Base-by-base conservation (phyloP, 2,329 filamentous ascomycete genomes). In the Escovopsis sp. region DNA sequence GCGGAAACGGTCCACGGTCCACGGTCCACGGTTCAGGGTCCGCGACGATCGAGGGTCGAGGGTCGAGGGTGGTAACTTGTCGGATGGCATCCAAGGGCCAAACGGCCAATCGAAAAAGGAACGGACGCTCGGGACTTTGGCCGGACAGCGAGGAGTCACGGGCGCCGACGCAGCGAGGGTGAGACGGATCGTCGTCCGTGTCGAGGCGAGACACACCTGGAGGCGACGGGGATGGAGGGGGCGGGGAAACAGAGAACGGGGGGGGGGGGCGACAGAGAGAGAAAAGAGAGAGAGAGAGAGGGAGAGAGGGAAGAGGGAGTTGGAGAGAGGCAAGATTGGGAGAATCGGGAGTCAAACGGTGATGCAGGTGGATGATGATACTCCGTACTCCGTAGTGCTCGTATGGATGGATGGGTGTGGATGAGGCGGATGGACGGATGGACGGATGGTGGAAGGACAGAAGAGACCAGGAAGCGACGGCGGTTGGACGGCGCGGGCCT, bases 371-470 rank as follows among this genome's bases (percentile, higher is more conserved):
- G 33, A 37, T 37, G 40, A 42, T 37, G 40, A 37, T 13, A 39
- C 37, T 40, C 36, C n/a, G n/a, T n/a, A n/a, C n/a, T n/a, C n/a
- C n/a, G n/a, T n/a, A n/a, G n/a, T n/a, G n/a, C n/a, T n/a, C n/a
- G n/a, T n/a, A n/a, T n/a, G n/a, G n/a, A n/a, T 39, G 37, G 20
- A 34, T 13, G 40, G 25, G 35, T n/a, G 35, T 37, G 40, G 16
- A 13, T 15, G 34, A 37, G n/a, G n/a, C 30, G 37, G 27, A 39
- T 39, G 43, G 39, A 39, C 30, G 37, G 27, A 39, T 39, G 43
- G 39, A 39, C 39, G 35, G 31, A 39, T 32, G 34, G 39, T 39
- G 37, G 43, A 39, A 38, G 42, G 35, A 40, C 33, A 40, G 38
- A 37, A 30, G 34, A 16, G 20, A 20, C 2, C 4, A 4, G 20